Percentiles rank a stretch among this genome's conserved stretches.
Conservation (phyloP, 139 green algal species). For the Nannochloris sp. region DNA sequence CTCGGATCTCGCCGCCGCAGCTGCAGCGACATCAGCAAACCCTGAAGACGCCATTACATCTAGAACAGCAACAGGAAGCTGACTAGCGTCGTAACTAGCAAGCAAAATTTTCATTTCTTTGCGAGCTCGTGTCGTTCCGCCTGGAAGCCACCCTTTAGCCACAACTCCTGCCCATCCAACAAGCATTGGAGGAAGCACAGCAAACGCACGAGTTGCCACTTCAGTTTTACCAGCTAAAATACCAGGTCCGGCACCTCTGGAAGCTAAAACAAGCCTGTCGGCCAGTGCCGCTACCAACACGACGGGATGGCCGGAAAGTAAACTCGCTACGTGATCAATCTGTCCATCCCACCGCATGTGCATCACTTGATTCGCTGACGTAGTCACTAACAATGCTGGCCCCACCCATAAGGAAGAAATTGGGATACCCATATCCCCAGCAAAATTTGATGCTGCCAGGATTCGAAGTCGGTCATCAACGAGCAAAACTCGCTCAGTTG, state of each 20-base stretch:
- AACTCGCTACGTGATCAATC: constrained; percentile 24
- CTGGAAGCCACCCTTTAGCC: constrained; percentile 21
- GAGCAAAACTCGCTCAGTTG: constrained; percentile 30
- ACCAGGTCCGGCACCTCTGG: background rate
- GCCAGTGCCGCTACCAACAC: constrained; percentile 33
- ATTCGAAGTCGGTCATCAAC: constrained; percentile 25
- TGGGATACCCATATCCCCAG: constrained; percentile 1
- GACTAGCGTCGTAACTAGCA: constrained; percentile 34
- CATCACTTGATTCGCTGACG: constrained; percentile 24
- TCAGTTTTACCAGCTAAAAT: constrained; percentile 8
- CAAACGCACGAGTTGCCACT: constrained; percentile 13
- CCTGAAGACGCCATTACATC: constrained; percentile 19
- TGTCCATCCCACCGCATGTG: constrained; percentile 37
- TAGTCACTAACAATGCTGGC: constrained; percentile 38
- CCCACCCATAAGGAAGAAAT: constrained; percentile 41
- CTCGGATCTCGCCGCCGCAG: constrained; percentile 18
- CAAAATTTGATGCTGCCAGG: constrained; percentile 6
- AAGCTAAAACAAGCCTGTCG: constrained; percentile 37
- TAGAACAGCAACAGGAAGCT: constrained; percentile 16
- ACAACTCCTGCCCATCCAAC: constrained; percentile 33
- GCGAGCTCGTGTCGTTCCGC: background rate
- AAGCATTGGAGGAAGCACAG: constrained; percentile 32
- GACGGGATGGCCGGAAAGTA: constrained; percentile 15
- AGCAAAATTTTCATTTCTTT: constrained; percentile 28
- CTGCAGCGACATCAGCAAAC: constrained; percentile 27